Evolutionary conservation across 2,329 filamentous ascomycete species (phyloP).

Genomic region (Mycogone perniciosa): DNA sequence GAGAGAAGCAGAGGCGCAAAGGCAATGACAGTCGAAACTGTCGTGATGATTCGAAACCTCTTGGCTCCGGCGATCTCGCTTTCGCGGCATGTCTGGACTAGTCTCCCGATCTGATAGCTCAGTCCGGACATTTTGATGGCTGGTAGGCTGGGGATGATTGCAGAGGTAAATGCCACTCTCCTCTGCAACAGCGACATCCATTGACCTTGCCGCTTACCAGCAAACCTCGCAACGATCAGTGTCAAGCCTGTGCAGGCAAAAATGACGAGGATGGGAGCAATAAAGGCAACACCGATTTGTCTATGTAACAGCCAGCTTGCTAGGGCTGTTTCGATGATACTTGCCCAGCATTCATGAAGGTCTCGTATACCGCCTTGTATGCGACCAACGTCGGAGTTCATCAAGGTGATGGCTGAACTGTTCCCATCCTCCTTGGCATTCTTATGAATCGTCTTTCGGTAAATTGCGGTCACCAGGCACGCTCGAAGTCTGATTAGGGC

Average conservation of each 20-base stretch:
- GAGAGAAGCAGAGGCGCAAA: slow-evolving; percentile 17
- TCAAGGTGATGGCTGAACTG: slow-evolving; percentile 25
- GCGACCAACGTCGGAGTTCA: slow-evolving; percentile 29
- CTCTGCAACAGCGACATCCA: slow-evolving; percentile 40
- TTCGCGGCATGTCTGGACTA: slow-evolving; percentile 6
- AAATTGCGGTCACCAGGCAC: slow-evolving; percentile 1
- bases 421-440: slow-evolving; percentile 15
- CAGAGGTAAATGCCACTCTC: slow-evolving; percentile 34
- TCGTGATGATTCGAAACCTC: slow-evolving; percentile 21
- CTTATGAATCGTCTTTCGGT: slow-evolving; percentile 5
- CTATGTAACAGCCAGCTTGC: slow-evolving; percentile 25
- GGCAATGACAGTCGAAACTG: slow-evolving; percentile 3
- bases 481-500: not conserved
- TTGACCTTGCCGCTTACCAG: slow-evolving; percentile 19
- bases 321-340: slow-evolving; percentile 21
- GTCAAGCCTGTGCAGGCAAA: not conserved
- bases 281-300: slow-evolving; percentile 22
- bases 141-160: slow-evolving; percentile 39
- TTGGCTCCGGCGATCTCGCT: slow-evolving; percentile 25
- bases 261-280: slow-evolving; percentile 21
- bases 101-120: too few relatives aligned
- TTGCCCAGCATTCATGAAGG: slow-evolving; percentile 26
- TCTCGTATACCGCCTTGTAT: slow-evolving; percentile 18
- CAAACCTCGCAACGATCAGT: too few relatives aligned
- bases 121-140: slow-evolving; percentile 39